Conservation (phyloP, 768 basidiomycete species). For the Tephrocybe sp. region DNA sequence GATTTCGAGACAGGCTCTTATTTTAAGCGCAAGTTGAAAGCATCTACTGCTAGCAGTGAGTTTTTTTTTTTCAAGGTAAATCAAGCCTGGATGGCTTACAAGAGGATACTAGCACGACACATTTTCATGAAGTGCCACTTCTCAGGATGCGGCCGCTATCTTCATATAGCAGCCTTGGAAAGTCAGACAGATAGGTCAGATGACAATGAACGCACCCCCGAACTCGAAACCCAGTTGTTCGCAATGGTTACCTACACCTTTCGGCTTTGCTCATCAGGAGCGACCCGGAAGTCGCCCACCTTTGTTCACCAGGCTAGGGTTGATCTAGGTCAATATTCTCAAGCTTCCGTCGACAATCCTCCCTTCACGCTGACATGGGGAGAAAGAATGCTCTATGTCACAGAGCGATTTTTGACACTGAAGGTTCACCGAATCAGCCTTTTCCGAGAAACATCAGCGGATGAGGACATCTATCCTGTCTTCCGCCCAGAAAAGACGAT, state of each 20-base stretch:
- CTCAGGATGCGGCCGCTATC: not conserved
- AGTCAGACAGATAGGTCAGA: not conserved
- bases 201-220: no score
- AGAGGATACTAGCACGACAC: not conserved
- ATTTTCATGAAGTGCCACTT: slow-evolving; percentile 3
- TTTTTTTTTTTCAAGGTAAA: not conserved
- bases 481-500: slow-evolving; percentile 1
- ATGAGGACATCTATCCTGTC: not conserved
- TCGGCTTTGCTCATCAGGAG: not conserved
- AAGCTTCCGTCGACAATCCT: not conserved
- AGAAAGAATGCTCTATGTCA: not conserved
- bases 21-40: slow-evolving; percentile 2
- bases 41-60: slow-evolving; percentile 3
- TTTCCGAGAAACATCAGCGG: not conserved
- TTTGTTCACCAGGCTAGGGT: not conserved
- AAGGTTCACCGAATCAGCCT: not conserved
- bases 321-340: not conserved
- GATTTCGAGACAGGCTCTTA: not conserved
- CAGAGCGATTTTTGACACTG: not conserved
- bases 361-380: slow-evolving; percentile 3
- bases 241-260: slow-evolving; percentile 1
- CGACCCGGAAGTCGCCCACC: not conserved
- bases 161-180: slow-evolving; percentile 1
- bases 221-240: no score
- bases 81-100: not conserved